Conservation (phyloP, 192 early-diverging fungal species). For the Glomus cerebriforme region DNA sequence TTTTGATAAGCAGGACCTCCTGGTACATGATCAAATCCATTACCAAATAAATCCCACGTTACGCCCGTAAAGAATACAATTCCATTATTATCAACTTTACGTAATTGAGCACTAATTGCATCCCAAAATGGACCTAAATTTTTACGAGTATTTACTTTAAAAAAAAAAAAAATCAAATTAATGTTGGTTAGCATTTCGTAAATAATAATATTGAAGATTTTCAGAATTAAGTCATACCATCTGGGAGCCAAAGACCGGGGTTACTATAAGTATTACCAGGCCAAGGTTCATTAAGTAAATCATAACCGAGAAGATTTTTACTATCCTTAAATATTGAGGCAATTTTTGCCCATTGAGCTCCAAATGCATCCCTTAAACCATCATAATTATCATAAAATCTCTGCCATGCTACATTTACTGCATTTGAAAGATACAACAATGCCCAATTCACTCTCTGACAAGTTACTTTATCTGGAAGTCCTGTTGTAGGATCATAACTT, state of each 20-base stretch:
- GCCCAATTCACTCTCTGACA: slow-evolving; percentile 41
- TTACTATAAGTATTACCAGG: slow-evolving; percentile 48
- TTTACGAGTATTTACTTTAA: slow-evolving; percentile 36
- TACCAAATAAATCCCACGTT: slow-evolving; percentile 46
- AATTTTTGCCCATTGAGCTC: slow-evolving; percentile 58
- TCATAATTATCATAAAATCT: slow-evolving; percentile 59
- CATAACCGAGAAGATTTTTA: slow-evolving; percentile 61
- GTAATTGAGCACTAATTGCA: slow-evolving; percentile 48
- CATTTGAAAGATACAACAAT: slow-evolving; percentile 41
- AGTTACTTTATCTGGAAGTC: slow-evolving; percentile 39
- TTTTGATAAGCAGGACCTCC: slow-evolving; percentile 52
- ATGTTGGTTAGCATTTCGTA: neutral
- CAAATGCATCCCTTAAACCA: slow-evolving; percentile 56
- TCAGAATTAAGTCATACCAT: neutral
- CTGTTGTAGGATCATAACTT: slow-evolving; percentile 39
- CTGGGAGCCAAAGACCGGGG: slow-evolving; percentile 49
- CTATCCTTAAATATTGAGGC: slow-evolving; percentile 48
- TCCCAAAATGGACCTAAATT: slow-evolving; percentile 59
- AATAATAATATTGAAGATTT: neutral
- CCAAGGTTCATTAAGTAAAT: slow-evolving; percentile 69
- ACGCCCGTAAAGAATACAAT: slow-evolving; percentile 60
- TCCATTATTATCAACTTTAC: slow-evolving; percentile 52
- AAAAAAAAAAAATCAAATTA: neutral
- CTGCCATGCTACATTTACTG: slow-evolving; percentile 53
- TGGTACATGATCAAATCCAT: slow-evolving; percentile 52